A percentile compares a stretch with the other conserved stretches of the same genome.
Conservation (phyloP, 2,329 filamentous ascomycete species). For the Arthrobotrys pseudoclavata region DNA sequence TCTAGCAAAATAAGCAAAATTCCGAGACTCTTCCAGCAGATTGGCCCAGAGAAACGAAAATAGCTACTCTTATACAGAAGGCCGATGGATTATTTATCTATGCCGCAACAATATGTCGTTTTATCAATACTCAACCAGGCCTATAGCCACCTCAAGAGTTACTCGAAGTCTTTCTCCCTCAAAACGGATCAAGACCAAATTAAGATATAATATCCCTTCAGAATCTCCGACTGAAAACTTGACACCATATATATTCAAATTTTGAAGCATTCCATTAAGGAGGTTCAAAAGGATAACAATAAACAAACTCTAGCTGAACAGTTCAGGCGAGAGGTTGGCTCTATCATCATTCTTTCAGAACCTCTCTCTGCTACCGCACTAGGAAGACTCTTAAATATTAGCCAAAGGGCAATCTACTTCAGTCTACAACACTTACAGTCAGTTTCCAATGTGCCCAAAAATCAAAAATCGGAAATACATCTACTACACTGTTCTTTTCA, state of each 20-base stretch:
- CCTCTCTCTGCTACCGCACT: constrained; percentile 11
- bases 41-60: constrained; percentile 2
- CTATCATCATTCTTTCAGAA: constrained; percentile 20
- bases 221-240: constrained; percentile 5
- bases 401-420: background rate
- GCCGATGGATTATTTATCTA: constrained; percentile 17
- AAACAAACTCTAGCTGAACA: background rate
- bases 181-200: background rate
- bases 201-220: background rate
- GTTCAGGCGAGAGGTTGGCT: constrained; percentile 12
- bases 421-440: constrained; percentile 10
- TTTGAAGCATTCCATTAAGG: background rate
- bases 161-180: constrained; percentile 14
- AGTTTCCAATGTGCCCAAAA: constrained; percentile 12
- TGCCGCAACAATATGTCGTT: constrained; percentile 25
- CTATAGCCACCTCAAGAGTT: constrained; percentile 4
- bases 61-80: constrained; percentile 3
- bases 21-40: background rate
- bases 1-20: background rate
- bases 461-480: constrained; percentile 6
- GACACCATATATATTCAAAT: constrained; percentile 10
- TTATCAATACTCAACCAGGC: constrained; percentile 2
- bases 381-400: background rate
- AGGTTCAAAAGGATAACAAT: background rate
- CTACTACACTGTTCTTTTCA: constrained; percentile 25